Evolutionary conservation across 2,329 filamentous ascomycete genomes (phyloP), one percentile per base, ranked within the genome.

Genomic region (Penicillium freii): DNA sequence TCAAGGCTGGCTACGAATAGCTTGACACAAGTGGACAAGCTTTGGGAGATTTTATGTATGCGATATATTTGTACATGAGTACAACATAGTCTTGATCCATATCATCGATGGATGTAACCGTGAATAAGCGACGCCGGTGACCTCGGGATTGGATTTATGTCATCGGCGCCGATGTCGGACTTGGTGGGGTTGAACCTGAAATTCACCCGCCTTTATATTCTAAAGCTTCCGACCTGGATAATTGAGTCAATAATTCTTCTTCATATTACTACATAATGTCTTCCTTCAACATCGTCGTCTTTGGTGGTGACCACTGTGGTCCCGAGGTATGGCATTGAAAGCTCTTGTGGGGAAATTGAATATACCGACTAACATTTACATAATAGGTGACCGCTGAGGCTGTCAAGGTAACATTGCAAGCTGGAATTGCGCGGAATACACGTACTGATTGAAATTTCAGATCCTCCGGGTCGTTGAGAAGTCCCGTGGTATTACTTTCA

Each of bases 281-380:
- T 65, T 81, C 84, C 50, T 87, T 86, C 73, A 91, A 91, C 64
- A 89, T 92, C 73, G 89, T 92, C 61, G 88, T 93, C 57, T 90
- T 93, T 74, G 88, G 77, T 51, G 90, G 90, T 70, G 91, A 95
- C 80, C 90, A 94, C 77, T 91, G 88, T 71, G 90, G 91, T 74
- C 91, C 91, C 1, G 90, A 95, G 85, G 90, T 91, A 76, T 68
- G 84, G 70, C 62, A n/a, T 34, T 51, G 5, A 7, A 15, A 34
- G 31, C 39, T 19, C 23, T 21, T 3, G 17, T 25, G 9, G 38
- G 29, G 36, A 8, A 23, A 21, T 38, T 6, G 38, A 55, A 34
- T 9, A 15, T 9, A 54, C n/a, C n/a, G n/a, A n/a, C 57, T 63
- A 51, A 52, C 51, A 39, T 45, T 51, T 46, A 56, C 59, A 50